Evolutionary conservation across 139 green algal species (phyloP).

Genomic region (Tetraselmis striata): DNA sequence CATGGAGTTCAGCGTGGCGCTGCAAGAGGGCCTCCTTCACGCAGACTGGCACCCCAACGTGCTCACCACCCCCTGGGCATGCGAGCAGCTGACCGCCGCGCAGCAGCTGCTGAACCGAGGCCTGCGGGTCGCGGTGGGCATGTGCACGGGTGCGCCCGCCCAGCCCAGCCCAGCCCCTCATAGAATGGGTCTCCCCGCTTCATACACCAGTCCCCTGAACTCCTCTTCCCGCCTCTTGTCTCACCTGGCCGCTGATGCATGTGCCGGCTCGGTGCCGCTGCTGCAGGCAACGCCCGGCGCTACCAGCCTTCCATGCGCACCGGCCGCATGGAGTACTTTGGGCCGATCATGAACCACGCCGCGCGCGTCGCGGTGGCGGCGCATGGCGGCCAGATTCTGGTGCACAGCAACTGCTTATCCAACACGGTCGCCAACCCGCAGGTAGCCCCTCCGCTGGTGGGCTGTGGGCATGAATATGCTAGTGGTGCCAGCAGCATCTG

Average conservation of each 20-base stretch:
- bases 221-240: too few species aligned
- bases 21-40: neutral
- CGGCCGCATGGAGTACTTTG: neutral
- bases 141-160: neutral
- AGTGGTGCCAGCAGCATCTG: too few species aligned
- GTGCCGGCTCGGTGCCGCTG: neutral
- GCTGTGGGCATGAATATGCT: too few species aligned
- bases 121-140: neutral
- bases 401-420: neutral
- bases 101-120: neutral
- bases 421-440: neutral
- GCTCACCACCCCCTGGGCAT: neutral
- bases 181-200: neutral
- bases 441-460: neutral
- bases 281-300: neutral
- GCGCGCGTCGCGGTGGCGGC: neutral
- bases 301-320: neutral
- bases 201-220: too few species aligned
- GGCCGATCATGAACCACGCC: neutral
- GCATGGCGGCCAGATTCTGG: neutral
- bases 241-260: too few species aligned
- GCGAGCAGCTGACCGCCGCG: neutral
- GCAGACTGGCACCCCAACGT: neutral
- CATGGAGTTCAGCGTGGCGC: neutral
- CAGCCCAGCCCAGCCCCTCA: neutral